phyloP scores from a whole-genome alignment of 2,329 filamentous ascomycete genomes.

The Fusarium circinatum region DNA sequence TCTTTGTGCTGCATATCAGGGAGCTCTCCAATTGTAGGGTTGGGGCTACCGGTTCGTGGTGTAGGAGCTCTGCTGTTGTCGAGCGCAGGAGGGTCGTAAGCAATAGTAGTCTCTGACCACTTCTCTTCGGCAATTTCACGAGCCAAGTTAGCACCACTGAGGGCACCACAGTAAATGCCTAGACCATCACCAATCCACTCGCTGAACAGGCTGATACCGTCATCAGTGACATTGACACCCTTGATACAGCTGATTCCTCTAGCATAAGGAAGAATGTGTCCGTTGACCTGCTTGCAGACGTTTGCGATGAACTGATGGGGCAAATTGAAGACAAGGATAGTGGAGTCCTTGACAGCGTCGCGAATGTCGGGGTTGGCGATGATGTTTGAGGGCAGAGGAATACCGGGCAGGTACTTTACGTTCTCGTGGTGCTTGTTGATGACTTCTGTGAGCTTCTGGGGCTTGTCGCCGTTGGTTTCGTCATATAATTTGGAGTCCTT shows the following conservation, averaged over 20 bases:
- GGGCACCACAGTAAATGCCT: constrained; percentile 94
- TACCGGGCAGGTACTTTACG: constrained; percentile 94
- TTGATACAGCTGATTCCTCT: constrained; percentile 98
- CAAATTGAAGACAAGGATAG: constrained; percentile 94
- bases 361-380: constrained; percentile 83
- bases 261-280: constrained; percentile 90
- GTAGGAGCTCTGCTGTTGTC: constrained; percentile 79
- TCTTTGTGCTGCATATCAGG: constrained; percentile 74
- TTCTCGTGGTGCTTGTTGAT: constrained; percentile 97
- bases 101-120: constrained; percentile 96
- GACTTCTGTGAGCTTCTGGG: constrained; percentile 87
- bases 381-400: constrained; percentile 84
- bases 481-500: constrained; percentile 80
- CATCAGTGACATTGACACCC: constrained; percentile 90
- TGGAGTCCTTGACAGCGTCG: constrained; percentile 83
- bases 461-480: constrained; percentile 67
- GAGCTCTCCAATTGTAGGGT: constrained; percentile 62
- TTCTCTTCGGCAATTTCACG: constrained; percentile 95
- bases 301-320: constrained; percentile 95
- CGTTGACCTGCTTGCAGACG: constrained; percentile 84
- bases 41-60: constrained; percentile 59
- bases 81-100: constrained; percentile 90
- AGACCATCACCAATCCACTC: constrained; percentile 92
- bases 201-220: constrained; percentile 88
- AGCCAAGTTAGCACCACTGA: constrained; percentile 96